Conservation (phyloP, 805 yeast genomes). For the Myxozyma vanderwaltii region DNA sequence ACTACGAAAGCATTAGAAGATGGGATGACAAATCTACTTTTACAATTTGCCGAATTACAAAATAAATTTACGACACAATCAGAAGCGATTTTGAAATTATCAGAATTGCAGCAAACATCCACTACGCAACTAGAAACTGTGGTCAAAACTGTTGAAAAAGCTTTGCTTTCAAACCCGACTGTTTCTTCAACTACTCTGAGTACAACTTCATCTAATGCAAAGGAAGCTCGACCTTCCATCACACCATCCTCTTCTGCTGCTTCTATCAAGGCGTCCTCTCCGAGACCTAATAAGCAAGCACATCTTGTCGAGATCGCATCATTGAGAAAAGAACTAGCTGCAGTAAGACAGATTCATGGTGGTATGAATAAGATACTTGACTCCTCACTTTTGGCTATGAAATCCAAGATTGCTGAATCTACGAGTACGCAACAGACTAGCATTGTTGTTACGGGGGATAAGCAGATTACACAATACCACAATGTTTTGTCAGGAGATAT, state of each 20-base stretch:
- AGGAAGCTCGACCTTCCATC: background rate
- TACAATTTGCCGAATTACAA: constrained; percentile 38
- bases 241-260: constrained; percentile 13
- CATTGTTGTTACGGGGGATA: constrained; percentile 34
- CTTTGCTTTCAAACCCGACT: background rate
- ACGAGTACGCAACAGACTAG: constrained; percentile 20
- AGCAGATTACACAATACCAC: constrained; percentile 78
- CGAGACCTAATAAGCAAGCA: background rate
- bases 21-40: constrained; percentile 33
- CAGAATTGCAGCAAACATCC: constrained; percentile 28
- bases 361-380: constrained; percentile 50
- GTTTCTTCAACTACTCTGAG: background rate
- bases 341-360: constrained; percentile 58
- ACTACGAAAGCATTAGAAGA: constrained; percentile 40
- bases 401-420: constrained; percentile 47
- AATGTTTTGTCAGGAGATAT: constrained; percentile 72
- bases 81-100: constrained; percentile 30
- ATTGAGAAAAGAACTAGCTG: constrained; percentile 60
- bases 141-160: background rate
- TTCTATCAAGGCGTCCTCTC: background rate
- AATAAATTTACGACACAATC: constrained; percentile 36
- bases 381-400: constrained; percentile 49
- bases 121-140: constrained; percentile 13
- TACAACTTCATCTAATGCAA: background rate
- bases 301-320: constrained; percentile 45